Percentiles rank a stretch among this genome's conserved stretches.
phyloP scores from a whole-genome alignment of 352 stramenopile genomes.

The Phytophthora boehmeriae region DNA sequence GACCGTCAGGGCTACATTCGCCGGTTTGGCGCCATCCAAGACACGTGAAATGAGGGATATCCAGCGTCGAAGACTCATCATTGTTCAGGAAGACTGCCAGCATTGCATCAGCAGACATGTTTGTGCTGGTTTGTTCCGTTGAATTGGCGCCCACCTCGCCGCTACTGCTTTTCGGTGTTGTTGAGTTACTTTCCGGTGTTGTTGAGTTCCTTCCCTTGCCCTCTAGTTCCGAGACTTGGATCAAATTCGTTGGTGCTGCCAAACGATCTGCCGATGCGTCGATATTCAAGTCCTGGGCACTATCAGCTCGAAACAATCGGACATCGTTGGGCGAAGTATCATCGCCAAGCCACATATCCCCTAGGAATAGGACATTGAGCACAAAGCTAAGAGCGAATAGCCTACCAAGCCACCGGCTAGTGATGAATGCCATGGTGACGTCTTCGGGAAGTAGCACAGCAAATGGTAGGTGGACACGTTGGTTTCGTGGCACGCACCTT shows the following conservation, averaged over 20 bases:
- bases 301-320: background rate
- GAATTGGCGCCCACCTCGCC: too few relatives aligned
- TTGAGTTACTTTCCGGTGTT: conserved; percentile 7
- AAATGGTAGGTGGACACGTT: too few relatives aligned
- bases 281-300: background rate
- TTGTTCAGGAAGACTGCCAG: conserved; percentile 17
- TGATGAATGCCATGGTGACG: too few relatives aligned
- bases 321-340: background rate
- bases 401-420: background rate
- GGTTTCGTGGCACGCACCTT: background rate
- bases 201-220: background rate
- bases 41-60: conserved; percentile 23
- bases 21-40: conserved; percentile 29
- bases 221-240: background rate
- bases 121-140: background rate
- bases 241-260: background rate
- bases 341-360: background rate
- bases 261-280: background rate
- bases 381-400: background rate
- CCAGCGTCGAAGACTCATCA: conserved; percentile 12
- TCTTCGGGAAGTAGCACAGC: too few relatives aligned
- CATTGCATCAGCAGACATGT: conserved; percentile 13
- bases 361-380: background rate
- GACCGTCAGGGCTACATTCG: conserved; percentile 24
- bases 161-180: conserved; percentile 1